Evolutionary conservation across 768 basidiomycete genomes (phyloP).

Genomic region (Collybia nuda): DNA sequence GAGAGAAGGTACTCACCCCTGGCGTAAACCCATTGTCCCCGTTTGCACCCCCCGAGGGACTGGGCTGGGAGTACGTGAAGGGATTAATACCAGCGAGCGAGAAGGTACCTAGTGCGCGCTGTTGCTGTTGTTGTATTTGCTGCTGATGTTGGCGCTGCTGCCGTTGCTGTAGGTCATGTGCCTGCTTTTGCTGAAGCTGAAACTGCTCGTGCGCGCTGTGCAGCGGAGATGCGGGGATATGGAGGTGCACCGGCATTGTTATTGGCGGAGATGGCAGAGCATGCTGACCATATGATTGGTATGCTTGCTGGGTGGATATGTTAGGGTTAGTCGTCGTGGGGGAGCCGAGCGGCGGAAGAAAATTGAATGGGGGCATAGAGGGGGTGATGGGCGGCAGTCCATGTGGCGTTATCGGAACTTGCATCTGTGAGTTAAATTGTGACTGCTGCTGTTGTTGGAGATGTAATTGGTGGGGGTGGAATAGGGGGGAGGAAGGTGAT

Average conservation of each 20-base stretch:
- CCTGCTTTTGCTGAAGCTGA: too few species aligned
- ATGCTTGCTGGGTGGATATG: constrained; percentile 5
- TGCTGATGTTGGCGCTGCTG: background rate
- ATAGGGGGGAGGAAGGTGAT: constrained; percentile 35
- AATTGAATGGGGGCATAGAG: constrained; percentile 94
- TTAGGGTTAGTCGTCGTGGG: constrained; percentile 4
- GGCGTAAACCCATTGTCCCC: constrained; percentile 9
- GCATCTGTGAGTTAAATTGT: constrained; percentile 5
- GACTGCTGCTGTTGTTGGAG: constrained; percentile 18
- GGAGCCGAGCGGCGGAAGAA: constrained; percentile 53
- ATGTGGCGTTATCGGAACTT: constrained; percentile 60
- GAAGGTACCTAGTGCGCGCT: constrained; percentile 47
- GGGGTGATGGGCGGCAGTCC: constrained; percentile 94
- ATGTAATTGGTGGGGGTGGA: constrained; percentile 42
- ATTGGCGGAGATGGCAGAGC: background rate
- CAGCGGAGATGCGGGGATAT: background rate
- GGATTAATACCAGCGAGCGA: background rate
- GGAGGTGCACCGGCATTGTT: background rate
- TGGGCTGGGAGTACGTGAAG: background rate
- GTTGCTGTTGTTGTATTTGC: constrained; percentile 2
- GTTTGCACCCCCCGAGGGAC: constrained; percentile 50
- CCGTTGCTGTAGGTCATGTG: constrained; percentile 1
- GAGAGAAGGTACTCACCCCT: constrained; percentile 50
- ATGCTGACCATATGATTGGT: background rate
- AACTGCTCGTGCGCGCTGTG: too few species aligned